Evolutionary conservation across 2,329 filamentous ascomycete species (phyloP).

Genomic region (Fulvia fulva): DNA sequence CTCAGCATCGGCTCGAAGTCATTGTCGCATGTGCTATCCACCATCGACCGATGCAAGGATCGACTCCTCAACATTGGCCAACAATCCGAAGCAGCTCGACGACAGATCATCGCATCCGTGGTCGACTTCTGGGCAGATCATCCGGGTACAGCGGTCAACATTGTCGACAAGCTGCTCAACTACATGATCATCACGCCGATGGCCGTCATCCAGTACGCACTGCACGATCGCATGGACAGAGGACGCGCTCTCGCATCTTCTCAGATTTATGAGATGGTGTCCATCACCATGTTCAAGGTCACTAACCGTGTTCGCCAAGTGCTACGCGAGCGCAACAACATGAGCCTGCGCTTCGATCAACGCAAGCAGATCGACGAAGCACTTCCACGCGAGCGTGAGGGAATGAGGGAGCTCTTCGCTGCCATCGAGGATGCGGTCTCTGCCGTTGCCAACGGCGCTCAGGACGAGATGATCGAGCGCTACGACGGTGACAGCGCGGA

Average conservation of each 20-base stretch:
- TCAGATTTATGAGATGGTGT: slow-evolving; percentile 85
- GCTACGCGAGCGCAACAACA: slow-evolving; percentile 58
- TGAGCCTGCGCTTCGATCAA: slow-evolving; percentile 54
- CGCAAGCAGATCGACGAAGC: slow-evolving; percentile 61
- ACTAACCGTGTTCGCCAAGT: slow-evolving; percentile 81
- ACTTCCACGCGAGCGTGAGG: slow-evolving; percentile 63
- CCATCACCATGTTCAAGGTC: slow-evolving; percentile 84
- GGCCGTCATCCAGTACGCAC: slow-evolving; percentile 84
- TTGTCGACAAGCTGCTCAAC: slow-evolving; percentile 94
- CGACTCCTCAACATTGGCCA: slow-evolving; percentile 75
- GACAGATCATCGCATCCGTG: slow-evolving; percentile 85
- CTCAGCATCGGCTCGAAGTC: slow-evolving; percentile 94
- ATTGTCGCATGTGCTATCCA: slow-evolving; percentile 89
- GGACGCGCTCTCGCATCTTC: slow-evolving; percentile 61
- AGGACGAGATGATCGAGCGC: slow-evolving; percentile 70
- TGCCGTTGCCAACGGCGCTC: slow-evolving; percentile 67
- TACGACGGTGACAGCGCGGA: slow-evolving; percentile 56
- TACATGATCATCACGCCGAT: slow-evolving; percentile 88
- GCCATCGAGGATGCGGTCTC: slow-evolving; percentile 74
- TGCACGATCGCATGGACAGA: slow-evolving; percentile 59
- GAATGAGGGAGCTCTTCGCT: slow-evolving; percentile 75
- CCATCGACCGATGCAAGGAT: slow-evolving; percentile 91
- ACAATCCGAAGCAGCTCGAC: slow-evolving; percentile 68
- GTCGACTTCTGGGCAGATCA: slow-evolving; percentile 92
- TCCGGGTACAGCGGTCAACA: slow-evolving; percentile 84